Conservation (phyloP, 2,329 filamentous ascomycete genomes). For the Stachybotrys chlorohalonatus region DNA sequence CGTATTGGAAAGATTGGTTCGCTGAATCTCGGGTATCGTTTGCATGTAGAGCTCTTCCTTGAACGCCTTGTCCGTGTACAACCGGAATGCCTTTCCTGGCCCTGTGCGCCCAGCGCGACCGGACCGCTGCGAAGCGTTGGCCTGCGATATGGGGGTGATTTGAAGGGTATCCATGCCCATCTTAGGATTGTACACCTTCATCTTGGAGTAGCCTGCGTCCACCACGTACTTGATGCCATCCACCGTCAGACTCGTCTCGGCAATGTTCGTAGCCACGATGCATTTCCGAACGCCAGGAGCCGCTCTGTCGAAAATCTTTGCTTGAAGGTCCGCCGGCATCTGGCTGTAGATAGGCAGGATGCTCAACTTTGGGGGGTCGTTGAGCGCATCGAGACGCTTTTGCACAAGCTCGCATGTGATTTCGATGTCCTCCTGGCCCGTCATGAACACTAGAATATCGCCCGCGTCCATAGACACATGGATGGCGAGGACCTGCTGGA, state of each 20-base stretch:
- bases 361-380: constrained; percentile 88
- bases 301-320: constrained; percentile 93
- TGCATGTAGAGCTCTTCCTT: constrained; percentile 94
- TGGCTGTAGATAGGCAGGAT: constrained; percentile 98
- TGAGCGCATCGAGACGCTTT: constrained; percentile 78
- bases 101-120: constrained; percentile 91
- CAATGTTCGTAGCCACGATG: constrained; percentile 97
- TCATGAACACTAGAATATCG: constrained; percentile 98
- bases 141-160: constrained; percentile 95
- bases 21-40: constrained; percentile 94
- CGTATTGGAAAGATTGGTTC: constrained; percentile 91
- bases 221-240: constrained; percentile 99
- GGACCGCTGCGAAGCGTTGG: constrained; percentile 87
- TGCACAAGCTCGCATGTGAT: constrained; percentile 89
- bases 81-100: constrained; percentile 86
- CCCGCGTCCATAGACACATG: constrained; percentile 90
- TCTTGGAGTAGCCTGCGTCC: constrained; percentile 89
- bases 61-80: constrained; percentile 91
- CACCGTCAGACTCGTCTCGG: constrained; percentile 93
- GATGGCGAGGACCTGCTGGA: constrained; percentile 91
- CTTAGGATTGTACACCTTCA: constrained; percentile 96
- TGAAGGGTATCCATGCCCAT: constrained; percentile 99
- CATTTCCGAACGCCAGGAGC: constrained; percentile 88
- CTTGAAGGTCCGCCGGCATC: constrained; percentile 96
- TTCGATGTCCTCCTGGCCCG: constrained; percentile 96